phyloP scores from a whole-genome alignment of 1,284 basidiomycete species.

The Ceratobasidium papillatum region DNA sequence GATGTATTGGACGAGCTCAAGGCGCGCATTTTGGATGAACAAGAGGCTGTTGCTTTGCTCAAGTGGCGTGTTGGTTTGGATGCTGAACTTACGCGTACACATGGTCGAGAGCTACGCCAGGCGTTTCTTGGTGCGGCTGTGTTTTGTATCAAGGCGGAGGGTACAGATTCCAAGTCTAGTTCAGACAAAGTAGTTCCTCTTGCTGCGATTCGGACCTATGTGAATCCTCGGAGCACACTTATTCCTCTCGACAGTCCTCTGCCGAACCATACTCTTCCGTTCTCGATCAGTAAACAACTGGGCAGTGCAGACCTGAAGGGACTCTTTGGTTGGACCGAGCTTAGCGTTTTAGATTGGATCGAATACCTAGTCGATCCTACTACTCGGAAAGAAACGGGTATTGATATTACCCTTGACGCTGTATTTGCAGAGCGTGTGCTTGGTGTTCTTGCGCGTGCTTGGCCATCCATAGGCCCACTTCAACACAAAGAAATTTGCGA shows the following conservation, averaged over 20 bases:
- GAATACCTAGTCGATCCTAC: constrained; percentile 67
- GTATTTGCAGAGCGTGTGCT: constrained; percentile 88
- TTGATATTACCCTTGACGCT: constrained; percentile 74
- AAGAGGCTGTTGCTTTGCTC: constrained; percentile 84
- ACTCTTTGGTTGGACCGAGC: constrained; percentile 83
- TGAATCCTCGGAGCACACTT: constrained; percentile 73
- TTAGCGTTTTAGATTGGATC: constrained; percentile 82
- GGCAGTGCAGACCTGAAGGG: constrained; percentile 63
- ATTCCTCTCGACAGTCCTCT: constrained; percentile 87
- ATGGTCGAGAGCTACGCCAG: constrained; percentile 60
- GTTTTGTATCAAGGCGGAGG: constrained; percentile 41
- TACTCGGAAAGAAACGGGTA: constrained; percentile 59
- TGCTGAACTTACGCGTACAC: constrained; percentile 57
- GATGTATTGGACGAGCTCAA: constrained; percentile 88
- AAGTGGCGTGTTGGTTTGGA: constrained; percentile 87
- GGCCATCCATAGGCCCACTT: constrained; percentile 72
- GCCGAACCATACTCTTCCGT: constrained; percentile 79
- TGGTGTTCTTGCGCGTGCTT: constrained; percentile 73
- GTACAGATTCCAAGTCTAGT: constrained; percentile 37
- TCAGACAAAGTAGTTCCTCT: constrained; percentile 69
- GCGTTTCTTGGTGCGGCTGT: constrained; percentile 73
- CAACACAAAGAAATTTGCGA: constrained; percentile 67
- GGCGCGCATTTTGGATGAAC: constrained; percentile 72
- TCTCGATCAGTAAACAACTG: constrained; percentile 72
- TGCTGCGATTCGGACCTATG: constrained; percentile 72